phyloP scores from a whole-genome alignment of 257 asterid species.

The Cordia subcordata region DNA sequence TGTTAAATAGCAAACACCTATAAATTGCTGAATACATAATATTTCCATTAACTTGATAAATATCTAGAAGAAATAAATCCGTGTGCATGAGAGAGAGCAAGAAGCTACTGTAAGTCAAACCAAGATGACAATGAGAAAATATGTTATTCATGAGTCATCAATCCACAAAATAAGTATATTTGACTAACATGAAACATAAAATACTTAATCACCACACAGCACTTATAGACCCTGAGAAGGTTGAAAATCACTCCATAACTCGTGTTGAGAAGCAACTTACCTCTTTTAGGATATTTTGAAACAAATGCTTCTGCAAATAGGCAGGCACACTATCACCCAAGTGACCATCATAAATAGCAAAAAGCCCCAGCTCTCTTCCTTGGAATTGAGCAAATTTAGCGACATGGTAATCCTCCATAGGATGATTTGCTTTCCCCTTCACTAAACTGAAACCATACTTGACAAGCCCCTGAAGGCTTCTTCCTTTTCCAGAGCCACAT shows the following conservation, averaged over 20 bases:
- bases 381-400: slow-evolving; percentile 64
- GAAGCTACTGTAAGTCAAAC: too few species aligned
- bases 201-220: neutral
- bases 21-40: too few species aligned
- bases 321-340: slow-evolving; percentile 88
- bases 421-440: slow-evolving; percentile 94
- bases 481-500: slow-evolving; percentile 71
- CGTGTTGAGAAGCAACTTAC: slow-evolving; percentile 29
- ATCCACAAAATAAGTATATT: neutral
- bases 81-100: too few species aligned
- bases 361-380: slow-evolving; percentile 74
- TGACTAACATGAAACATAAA: neutral
- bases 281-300: slow-evolving; percentile 83
- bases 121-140: neutral
- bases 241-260: neutral
- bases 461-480: slow-evolving; percentile 47
- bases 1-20: too few species aligned
- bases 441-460: slow-evolving; percentile 77
- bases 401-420: slow-evolving; percentile 97
- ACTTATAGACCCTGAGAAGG: neutral
- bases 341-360: slow-evolving; percentile 89
- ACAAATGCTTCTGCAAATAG: slow-evolving; percentile 77
- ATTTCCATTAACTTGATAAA: too few species aligned
- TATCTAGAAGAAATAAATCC: too few species aligned
- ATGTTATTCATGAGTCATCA: neutral